Evolutionary conservation across 164 flowering plant species (phyloP).

Genomic region (Piper longum): DNA sequence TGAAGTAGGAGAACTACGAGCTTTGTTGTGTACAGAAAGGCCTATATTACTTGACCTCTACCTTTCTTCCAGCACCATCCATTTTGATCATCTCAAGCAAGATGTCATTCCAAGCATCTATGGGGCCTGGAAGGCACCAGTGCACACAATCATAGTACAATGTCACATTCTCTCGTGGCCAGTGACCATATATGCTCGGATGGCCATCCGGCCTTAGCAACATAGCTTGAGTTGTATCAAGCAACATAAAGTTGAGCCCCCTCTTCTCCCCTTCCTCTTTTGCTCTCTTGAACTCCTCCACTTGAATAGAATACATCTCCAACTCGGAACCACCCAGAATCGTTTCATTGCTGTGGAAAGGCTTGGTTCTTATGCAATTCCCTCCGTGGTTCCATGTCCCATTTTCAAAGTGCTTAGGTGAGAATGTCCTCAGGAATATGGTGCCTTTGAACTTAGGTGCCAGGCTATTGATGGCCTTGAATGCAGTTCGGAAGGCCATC

Average conservation of each 20-base stretch:
- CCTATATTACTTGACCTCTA: not conserved
- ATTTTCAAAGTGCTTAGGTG: slow-evolving; percentile 51
- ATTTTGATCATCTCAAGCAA: slow-evolving; percentile 26
- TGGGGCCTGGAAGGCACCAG: slow-evolving; percentile 23
- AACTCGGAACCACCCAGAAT: slow-evolving; percentile 13
- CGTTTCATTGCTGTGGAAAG: slow-evolving; percentile 23
- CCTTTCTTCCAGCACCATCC: slow-evolving; percentile 6
- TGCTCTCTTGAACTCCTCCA: slow-evolving; percentile 26
- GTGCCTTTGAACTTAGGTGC: slow-evolving; percentile 26
- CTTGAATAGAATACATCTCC: slow-evolving; percentile 21
- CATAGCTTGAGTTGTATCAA: slow-evolving; percentile 23
- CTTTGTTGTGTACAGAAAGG: too few relatives aligned
- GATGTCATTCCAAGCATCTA: slow-evolving; percentile 30
- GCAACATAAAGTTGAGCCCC: slow-evolving; percentile 19
- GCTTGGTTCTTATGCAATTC: slow-evolving; percentile 39
- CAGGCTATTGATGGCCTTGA: slow-evolving; percentile 28
- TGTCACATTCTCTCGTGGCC: slow-evolving; percentile 16
- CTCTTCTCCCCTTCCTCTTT: slow-evolving; percentile 14
- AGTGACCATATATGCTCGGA: slow-evolving; percentile 24
- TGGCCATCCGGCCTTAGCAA: slow-evolving; percentile 36
- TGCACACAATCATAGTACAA: slow-evolving; percentile 30
- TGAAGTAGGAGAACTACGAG: too few relatives aligned
- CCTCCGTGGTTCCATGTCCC: slow-evolving; percentile 69
- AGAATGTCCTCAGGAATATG: slow-evolving; percentile 36
- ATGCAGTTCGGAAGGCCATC: slow-evolving; percentile 41